phyloP scores from a whole-genome alignment of 805 yeast species.

The Pichia occidentalis region DNA sequence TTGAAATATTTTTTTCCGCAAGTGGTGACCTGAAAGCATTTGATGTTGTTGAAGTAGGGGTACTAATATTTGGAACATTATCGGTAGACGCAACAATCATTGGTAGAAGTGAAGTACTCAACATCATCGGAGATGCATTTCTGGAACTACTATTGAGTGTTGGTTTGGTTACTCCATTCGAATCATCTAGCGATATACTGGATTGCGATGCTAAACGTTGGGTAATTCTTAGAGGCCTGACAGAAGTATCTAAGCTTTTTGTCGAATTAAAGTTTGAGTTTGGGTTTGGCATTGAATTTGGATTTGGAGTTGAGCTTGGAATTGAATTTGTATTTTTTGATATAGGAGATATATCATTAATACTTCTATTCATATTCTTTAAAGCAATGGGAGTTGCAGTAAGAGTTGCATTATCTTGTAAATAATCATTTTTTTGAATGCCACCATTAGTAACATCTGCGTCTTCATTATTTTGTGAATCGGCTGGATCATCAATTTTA shows the following conservation, averaged over 20 bases:
- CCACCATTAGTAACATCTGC: not conserved
- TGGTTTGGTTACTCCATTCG: constrained; percentile 3
- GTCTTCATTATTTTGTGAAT: not conserved
- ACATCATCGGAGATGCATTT: constrained; percentile 15
- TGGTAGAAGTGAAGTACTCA: constrained; percentile 8
- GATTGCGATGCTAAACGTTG: constrained; percentile 37
- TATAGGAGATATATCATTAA: not conserved
- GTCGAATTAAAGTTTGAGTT: not conserved
- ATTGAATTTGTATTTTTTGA: too few relatives aligned
- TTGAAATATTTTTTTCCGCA: too few relatives aligned
- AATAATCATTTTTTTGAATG: not conserved
- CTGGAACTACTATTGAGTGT: constrained; percentile 12
- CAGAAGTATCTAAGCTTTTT: constrained; percentile 33
- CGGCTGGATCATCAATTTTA: too few relatives aligned
- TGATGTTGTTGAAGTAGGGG: too few relatives aligned
- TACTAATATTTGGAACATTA: too few relatives aligned
- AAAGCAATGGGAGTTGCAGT: constrained; percentile 14
- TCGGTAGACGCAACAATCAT: constrained; percentile 8
- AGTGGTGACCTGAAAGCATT: too few relatives aligned
- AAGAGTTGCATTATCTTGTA: constrained; percentile 6
- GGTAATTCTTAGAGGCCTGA: constrained; percentile 64
- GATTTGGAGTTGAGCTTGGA: too few relatives aligned
- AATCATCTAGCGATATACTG: not conserved
- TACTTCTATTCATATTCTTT: not conserved
- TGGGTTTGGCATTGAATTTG: too few relatives aligned